phyloP scores from a whole-genome alignment of 306 rosid genomes.

The Quercus suber region DNA sequence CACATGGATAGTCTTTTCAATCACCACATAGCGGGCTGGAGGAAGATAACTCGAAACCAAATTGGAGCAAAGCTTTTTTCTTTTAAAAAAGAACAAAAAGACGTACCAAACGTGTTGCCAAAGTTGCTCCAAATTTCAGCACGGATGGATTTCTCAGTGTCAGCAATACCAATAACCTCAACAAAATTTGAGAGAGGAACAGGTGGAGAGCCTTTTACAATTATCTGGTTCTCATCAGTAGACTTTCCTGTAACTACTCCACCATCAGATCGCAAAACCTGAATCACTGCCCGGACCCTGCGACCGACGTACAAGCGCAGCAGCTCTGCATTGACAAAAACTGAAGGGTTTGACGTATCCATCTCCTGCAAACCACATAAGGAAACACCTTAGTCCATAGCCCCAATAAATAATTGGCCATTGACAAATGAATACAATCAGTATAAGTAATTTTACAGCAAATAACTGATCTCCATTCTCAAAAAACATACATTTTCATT shows the following conservation, averaged over 20 bases:
- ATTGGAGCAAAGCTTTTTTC: too few relatives aligned
- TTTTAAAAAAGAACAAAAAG: conserved; percentile 1
- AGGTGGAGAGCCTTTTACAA: conserved; percentile 59
- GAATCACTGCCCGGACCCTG: conserved; percentile 71
- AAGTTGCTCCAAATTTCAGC: conserved; percentile 83
- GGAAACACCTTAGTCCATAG: background rate
- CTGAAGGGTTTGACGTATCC: conserved; percentile 79
- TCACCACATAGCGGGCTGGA: too few relatives aligned
- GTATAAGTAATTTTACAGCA: background rate
- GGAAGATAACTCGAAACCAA: too few relatives aligned
- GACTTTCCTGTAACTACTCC: conserved; percentile 65
- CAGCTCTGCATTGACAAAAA: conserved; percentile 68
- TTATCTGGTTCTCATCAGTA: conserved; percentile 67
- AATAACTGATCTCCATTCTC: background rate
- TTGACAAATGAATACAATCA: background rate
- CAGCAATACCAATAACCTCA: conserved; percentile 87
- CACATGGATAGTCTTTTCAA: too few relatives aligned
- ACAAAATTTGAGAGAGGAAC: conserved; percentile 56
- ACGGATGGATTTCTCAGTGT: conserved; percentile 61
- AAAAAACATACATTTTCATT: background rate
- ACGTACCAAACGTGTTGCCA: conserved; percentile 72
- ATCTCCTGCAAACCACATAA: conserved; percentile 50
- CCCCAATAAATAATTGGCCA: background rate
- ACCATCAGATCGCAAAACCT: conserved; percentile 53
- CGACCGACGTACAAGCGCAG: conserved; percentile 60